Base-by-base conservation (phyloP, 2,329 filamentous ascomycete species). In the Penicillium sp. region DNA sequence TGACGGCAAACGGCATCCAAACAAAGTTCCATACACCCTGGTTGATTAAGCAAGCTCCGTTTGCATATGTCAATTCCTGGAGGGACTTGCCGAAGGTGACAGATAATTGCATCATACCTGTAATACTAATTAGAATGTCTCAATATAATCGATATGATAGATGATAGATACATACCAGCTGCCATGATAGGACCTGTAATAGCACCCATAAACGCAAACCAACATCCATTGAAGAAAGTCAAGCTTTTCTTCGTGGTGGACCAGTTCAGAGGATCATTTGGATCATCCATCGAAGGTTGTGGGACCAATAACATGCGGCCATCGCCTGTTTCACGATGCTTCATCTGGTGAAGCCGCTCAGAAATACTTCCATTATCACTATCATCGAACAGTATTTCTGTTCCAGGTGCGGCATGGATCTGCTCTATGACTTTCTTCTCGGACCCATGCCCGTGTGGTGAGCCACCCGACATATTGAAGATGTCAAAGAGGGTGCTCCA, bases 131-230 rank as follows among this genome's bases (percentile, higher is more conserved):
- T 7, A 50, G 38, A 7, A 27, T 45, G 1, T 5, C 8, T 33
- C 8, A n/a, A 27, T 6, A 33, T 7, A 6, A 27, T 37, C 38
- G 2, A 37, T 6, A 27, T 13, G 0, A 17, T 29, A 35, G 21
- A n/a, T 15, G 12, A n/a, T 40, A 4, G 3, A 38, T 38, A 53
- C 60, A 61, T 62, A 53, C 66, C 66, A 50, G 61, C 66, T 21
- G 66, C 65, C 65, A 69, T 65, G 27, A 65, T 65, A 4, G 62
- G 61, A 13, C 62, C 62, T 4, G 62, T 65, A 8, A 65, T 58
- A 19, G 61, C 56, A 9, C 59, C 61, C 51, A 62, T 58, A n/a
- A 65, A 63, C 0, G 62, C 59, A 27, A 57, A 65, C 55, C 57
- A 59, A 33, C 61, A 63, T 19, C 59, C 61, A 47, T 63, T 63